Percentiles rank a stretch among this genome's conserved stretches.
These are phyloP conservation scores for Colletotrichum echinochloae DNA, from an alignment of 2,329 filamentous ascomycete genomes.

Conservation along the genomic window DNA sequence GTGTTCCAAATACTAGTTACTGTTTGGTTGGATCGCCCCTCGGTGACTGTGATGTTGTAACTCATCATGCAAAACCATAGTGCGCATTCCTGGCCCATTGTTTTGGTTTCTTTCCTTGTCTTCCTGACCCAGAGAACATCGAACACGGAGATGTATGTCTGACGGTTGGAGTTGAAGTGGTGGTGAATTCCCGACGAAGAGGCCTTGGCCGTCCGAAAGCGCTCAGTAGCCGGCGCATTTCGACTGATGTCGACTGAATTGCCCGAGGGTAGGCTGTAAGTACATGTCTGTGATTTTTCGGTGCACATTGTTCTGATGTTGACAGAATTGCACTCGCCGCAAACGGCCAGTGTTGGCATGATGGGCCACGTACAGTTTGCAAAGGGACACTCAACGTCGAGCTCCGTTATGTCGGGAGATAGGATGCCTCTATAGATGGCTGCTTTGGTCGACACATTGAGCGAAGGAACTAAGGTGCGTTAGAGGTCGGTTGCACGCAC, in stretches of 20 bases:
- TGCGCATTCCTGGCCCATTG: slow-evolving; percentile 48
- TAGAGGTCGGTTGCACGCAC: not conserved
- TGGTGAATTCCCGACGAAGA: slow-evolving; percentile 40
- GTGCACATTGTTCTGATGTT: slow-evolving; percentile 42
- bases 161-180: slow-evolving; percentile 39
- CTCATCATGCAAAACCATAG: slow-evolving; percentile 54
- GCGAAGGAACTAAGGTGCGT: slow-evolving; percentile 41
- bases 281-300: slow-evolving; percentile 45
- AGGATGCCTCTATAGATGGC: slow-evolving; percentile 54
- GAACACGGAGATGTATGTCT: slow-evolving; percentile 51
- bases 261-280: slow-evolving; percentile 47
- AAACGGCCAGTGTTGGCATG: slow-evolving; percentile 52
- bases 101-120: slow-evolving; percentile 39
- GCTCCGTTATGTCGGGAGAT: slow-evolving; percentile 45
- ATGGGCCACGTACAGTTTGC: slow-evolving; percentile 53
- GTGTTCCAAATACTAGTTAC: slow-evolving; percentile 47
- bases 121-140: slow-evolving; percentile 50
- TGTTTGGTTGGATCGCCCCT: slow-evolving; percentile 46
- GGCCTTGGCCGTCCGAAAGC: slow-evolving; percentile 49
- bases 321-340: slow-evolving; percentile 48
- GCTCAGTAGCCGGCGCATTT: slow-evolving; percentile 43
- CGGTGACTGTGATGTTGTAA: slow-evolving; percentile 46
- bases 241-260: slow-evolving; percentile 45
- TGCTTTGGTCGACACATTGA: slow-evolving; percentile 52
- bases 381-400: slow-evolving; percentile 47